phyloP scores from a whole-genome alignment of 345 rosid species.

The Eucalyptus cladocalyx region DNA sequence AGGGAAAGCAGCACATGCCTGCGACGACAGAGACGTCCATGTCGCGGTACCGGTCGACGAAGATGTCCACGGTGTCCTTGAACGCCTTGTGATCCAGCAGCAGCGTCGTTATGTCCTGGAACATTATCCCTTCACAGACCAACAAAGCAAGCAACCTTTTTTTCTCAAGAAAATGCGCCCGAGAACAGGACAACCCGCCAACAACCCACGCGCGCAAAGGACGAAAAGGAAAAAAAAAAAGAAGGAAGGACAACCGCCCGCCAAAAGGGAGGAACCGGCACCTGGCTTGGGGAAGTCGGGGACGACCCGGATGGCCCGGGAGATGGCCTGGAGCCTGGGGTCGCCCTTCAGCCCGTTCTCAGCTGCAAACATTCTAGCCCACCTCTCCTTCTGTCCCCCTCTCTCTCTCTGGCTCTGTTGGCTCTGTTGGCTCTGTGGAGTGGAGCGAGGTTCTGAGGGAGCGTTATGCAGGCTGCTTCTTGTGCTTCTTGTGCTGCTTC shows the following conservation, averaged over 20 bases:
- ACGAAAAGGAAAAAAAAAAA: too few relatives aligned
- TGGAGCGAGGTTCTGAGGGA: too few relatives aligned
- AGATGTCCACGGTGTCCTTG: slow-evolving; percentile 77
- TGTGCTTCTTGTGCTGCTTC: too few relatives aligned
- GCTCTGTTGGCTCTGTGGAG: neutral
- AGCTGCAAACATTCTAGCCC: slow-evolving; percentile 45
- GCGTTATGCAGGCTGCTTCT: too few relatives aligned
- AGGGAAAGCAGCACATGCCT: slow-evolving; percentile 27
- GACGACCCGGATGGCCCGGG: slow-evolving; percentile 55
- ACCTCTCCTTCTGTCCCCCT: neutral
- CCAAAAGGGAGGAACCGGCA: neutral
- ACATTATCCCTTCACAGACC: slow-evolving; percentile 65
- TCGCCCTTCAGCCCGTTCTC: slow-evolving; percentile 73
- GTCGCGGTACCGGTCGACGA: slow-evolving; percentile 86
- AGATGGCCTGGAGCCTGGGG: slow-evolving; percentile 57
- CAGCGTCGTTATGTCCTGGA: slow-evolving; percentile 92
- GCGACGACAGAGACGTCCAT: slow-evolving; percentile 90
- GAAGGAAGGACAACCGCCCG: neutral
- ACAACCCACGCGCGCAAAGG: too few relatives aligned
- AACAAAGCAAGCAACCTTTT: neutral
- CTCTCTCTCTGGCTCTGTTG: neutral
- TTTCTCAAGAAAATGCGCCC: neutral
- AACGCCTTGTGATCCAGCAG: slow-evolving; percentile 84
- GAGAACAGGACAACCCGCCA: neutral
- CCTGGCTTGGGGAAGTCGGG: slow-evolving; percentile 78